Conservation (phyloP, 2,329 filamentous ascomycete genomes). For the Helicocarpus griseus region DNA sequence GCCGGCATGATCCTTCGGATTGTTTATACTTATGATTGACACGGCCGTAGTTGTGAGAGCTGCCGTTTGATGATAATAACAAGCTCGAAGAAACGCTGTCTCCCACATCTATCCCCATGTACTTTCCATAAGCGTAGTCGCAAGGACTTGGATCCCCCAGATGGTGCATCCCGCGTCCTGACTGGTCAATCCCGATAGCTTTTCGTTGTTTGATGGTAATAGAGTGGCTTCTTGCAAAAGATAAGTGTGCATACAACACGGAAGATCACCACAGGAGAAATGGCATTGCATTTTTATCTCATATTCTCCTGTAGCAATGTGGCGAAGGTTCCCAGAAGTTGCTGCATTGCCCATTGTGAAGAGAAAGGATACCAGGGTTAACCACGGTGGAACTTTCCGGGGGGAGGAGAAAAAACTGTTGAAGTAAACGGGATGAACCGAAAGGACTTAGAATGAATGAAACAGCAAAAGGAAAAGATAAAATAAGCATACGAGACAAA, state of each 20-base stretch:
- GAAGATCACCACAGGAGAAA: neutral
- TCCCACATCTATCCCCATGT: neutral
- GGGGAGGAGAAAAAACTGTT: neutral
- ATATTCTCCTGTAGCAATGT: neutral
- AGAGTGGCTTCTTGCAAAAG: neutral
- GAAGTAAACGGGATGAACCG: neutral
- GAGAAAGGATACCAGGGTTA: too few relatives aligned
- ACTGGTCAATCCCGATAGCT: too few relatives aligned
- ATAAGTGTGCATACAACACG: neutral
- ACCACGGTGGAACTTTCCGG: neutral
- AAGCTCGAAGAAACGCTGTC: neutral
- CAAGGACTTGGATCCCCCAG: neutral
- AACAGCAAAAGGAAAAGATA: neutral
- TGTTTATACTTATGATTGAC: neutral
- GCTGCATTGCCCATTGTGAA: neutral
- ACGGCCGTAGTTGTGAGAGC: neutral
- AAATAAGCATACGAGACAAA: neutral
- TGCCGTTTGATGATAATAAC: neutral
- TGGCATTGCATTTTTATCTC: neutral
- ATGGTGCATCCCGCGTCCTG: neutral
- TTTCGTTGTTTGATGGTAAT: neutral
- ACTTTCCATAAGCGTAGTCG: neutral
- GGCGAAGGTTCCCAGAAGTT: neutral
- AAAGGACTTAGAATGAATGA: neutral
- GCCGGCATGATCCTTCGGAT: neutral